Base-by-base conservation (phyloP, 2,329 filamentous ascomycete genomes). In the Neofusicoccum ribis region DNA sequence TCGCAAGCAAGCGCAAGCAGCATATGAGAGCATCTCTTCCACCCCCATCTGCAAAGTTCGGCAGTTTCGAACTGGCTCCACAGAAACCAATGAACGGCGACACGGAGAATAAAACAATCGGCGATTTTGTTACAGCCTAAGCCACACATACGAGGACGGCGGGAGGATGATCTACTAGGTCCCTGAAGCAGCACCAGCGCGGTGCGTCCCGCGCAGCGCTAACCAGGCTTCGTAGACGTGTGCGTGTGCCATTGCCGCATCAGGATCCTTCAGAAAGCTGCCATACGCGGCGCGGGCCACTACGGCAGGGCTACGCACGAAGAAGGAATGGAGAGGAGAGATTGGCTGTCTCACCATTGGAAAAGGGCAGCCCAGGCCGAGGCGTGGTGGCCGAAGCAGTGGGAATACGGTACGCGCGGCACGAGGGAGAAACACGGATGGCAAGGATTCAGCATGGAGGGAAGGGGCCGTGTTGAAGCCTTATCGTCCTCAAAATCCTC, bases 141-240 rank as follows among this genome's bases (percentile, higher is more conserved):
- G 27, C 27, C 27, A 31, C 7, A 39, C 17, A 17, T 14, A 12
- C 37, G 20, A 59, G 6, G 39, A 59, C 39, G 23, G 23, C 34
- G 23, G 14, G 37, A 27, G 39, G 37, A 56, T 12, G 11, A n/a
- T 59, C n/a, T 27, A 44, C 37, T 7, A 27, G 54, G 39, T 44
- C 15, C 15, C 23, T 43, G 12, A 31, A 43, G 52, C 23, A 59
- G 23, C 6, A 43, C 39, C n/a, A 31, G 23, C 20, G 54, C 54
- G 54, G 54, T 44, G 39, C 54, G 39, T 59, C 36, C 54, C 54
- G 54, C 17, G 20, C 17, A 36, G 12, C 34, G 51, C 54, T 59
- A 34, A 46, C 54, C 39, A 34, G 39, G 15, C 39, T 39, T 36
- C 36, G 54, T 44, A 44, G 27, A 9, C 52, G 31, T 58, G 37